These are phyloP conservation scores for Thelonectria olida DNA, from an alignment of 2,329 filamentous ascomycete genomes.

Conservation along the genomic window DNA sequence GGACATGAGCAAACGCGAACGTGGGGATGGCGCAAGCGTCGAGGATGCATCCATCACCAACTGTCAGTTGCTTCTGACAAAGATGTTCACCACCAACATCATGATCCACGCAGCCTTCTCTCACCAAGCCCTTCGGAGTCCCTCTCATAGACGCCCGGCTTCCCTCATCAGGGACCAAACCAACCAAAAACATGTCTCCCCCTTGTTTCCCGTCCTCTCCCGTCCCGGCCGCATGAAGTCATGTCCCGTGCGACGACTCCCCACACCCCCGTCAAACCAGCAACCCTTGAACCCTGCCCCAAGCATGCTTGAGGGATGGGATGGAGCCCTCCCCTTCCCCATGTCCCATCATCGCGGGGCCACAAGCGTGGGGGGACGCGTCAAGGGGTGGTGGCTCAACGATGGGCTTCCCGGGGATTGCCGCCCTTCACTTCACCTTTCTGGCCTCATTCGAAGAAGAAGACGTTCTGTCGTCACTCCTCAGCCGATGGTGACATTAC, in stretches of 20 bases:
- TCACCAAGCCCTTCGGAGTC: too few species aligned
- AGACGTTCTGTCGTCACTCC: constrained; percentile 25
- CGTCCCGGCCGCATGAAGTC: background rate
- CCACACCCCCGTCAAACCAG: background rate
- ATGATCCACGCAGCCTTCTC: too few species aligned
- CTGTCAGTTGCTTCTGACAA: too few species aligned
- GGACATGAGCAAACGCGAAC: background rate
- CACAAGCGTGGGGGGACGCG: background rate
- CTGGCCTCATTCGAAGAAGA: constrained; percentile 6
- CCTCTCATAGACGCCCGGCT: too few species aligned
- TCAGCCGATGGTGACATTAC: constrained; percentile 27
- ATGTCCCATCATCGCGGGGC: background rate
- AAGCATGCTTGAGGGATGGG: too few species aligned
- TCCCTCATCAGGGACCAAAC: too few species aligned
- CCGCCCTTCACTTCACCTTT: background rate
- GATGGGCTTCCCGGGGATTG: background rate
- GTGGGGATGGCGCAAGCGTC: background rate
- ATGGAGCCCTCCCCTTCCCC: too few species aligned
- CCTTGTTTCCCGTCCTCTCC: background rate
- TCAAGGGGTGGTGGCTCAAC: background rate
- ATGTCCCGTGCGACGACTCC: background rate
- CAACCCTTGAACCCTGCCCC: too few species aligned
- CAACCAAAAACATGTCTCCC: background rate
- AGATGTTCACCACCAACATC: too few species aligned
- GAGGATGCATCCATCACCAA: too few species aligned